phyloP scores from a whole-genome alignment of 148 eudicot genomes.

The Nepenthes mirabilis region DNA sequence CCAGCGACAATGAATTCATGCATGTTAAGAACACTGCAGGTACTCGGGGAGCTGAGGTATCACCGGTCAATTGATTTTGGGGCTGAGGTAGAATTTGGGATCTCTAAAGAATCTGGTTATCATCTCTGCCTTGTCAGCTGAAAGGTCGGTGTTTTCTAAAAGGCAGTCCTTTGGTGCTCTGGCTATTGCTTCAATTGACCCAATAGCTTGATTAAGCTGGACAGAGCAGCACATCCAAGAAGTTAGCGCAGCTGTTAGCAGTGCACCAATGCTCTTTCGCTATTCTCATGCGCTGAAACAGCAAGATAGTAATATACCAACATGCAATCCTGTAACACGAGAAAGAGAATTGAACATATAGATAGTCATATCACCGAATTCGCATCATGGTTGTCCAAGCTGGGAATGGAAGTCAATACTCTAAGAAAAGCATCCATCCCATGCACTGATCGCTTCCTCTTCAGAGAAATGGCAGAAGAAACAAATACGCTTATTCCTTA shows the following conservation, averaged over 20 bases:
- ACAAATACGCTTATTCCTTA: background rate
- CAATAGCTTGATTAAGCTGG: constrained; percentile 83
- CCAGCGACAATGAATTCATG: too few species aligned
- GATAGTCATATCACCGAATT: constrained; percentile 44
- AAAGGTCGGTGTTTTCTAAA: constrained; percentile 78
- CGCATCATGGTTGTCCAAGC: constrained; percentile 88
- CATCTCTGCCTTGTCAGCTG: constrained; percentile 77
- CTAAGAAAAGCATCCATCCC: constrained; percentile 62
- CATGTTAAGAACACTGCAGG: too few species aligned
- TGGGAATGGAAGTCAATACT: constrained; percentile 78
- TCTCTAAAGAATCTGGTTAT: constrained; percentile 73
- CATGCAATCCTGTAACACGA: too few species aligned
- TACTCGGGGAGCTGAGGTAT: background rate
- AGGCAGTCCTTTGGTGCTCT: constrained; percentile 70
- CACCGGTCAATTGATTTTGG: constrained; percentile 37
- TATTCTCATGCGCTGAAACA: background rate
- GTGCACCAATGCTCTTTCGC: background rate
- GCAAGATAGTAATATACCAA: too few species aligned
- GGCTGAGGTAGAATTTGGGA: constrained; percentile 59
- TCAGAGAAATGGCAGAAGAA: constrained; percentile 3
- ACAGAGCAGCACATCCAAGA: background rate
- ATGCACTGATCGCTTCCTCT: constrained; percentile 83
- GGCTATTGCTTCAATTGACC: constrained; percentile 92
- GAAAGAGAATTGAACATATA: too few species aligned
- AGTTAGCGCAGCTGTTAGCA: background rate